phyloP scores from a whole-genome alignment of 2,329 filamentous ascomycete genomes.

The Chaetothyriales sp. region DNA sequence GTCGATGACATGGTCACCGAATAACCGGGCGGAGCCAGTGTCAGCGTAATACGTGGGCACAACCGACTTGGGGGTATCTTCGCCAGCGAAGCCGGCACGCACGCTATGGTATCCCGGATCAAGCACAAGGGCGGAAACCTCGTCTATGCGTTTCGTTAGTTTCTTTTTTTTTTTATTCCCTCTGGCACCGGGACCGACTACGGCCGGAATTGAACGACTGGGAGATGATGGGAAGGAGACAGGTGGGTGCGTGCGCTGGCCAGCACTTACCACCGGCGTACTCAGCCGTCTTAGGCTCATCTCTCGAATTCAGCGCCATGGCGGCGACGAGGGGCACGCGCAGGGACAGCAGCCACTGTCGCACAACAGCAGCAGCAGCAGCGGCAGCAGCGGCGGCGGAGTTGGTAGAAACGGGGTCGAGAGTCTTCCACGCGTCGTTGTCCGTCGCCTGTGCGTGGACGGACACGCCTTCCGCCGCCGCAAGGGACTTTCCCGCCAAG shows the following conservation, averaged over 20 bases:
- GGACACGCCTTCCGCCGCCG: too few relatives aligned
- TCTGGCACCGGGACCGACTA: too few relatives aligned
- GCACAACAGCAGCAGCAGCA: background rate
- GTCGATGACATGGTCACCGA: slow-evolving; percentile 80
- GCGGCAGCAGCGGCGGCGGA: background rate
- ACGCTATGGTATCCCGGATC: slow-evolving; percentile 85
- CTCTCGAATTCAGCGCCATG: slow-evolving; percentile 11
- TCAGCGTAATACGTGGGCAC: slow-evolving; percentile 77
- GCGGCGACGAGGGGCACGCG: too few relatives aligned
- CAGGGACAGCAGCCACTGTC: too few relatives aligned
- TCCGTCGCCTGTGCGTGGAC: too few relatives aligned
- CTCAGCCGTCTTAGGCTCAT: slow-evolving; percentile 30
- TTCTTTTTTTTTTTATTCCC: too few relatives aligned
- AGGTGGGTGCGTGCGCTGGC: too few relatives aligned
- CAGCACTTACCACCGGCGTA: slow-evolving; percentile 33
- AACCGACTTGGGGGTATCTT: slow-evolving; percentile 90
- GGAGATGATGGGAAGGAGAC: slow-evolving; percentile 4
- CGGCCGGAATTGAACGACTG: background rate
- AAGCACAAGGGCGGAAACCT: slow-evolving; percentile 91
- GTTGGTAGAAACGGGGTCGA: too few relatives aligned
- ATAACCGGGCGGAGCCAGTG: slow-evolving; percentile 45
- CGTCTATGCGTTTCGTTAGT: slow-evolving; percentile 44
- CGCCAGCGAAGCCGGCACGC: slow-evolving; percentile 90
- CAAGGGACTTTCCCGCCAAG: too few relatives aligned
- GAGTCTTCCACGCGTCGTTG: too few relatives aligned